Evolutionary conservation across 2,329 filamentous ascomycete species (phyloP), one percentile per base, ranked within the genome.

Genomic region (Cytospora paraplurivora): DNA sequence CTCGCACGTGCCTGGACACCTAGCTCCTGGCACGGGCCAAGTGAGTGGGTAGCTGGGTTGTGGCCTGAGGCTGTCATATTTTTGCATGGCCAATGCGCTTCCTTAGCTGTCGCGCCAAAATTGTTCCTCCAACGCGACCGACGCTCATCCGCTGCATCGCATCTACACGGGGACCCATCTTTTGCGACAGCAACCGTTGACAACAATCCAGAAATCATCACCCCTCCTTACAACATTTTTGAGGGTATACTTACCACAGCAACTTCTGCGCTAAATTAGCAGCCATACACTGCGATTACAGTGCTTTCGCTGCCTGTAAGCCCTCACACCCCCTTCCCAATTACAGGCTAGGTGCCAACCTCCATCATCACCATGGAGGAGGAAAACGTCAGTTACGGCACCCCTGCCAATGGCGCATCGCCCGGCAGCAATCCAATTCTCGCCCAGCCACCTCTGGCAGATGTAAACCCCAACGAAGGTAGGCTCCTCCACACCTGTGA

Each of bases 341-440:
- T 50, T 37, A 38, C 57, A 52, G 58, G 56, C 50, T 64, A 62
- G 49, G 63, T 64, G 64, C 59, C 69, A 69, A 70, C 67, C 53
- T 62, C 64, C 66, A 65, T 69, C 66, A 67, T 70, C 72, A 77
- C 73, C 60, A 88, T 88, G 86, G 86, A 88, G 66, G 85, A 85
- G 67, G 78, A 80, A 68, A 79, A 81, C 66, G 76, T 80, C 70
- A 83, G 76, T 68, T 86, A 84, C 70, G 85, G 80, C 74, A 87
- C 85, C 67, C 82, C 85, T 56, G 79, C 77, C 68, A 83, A 82
- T 71, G 82, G 78, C 70, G 80, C 79, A 68, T 86, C 85, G 54
- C 85, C 85, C 47, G 78, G 79, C 66, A 82, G 79, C 72, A 87
- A 86, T 71, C 79, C 82, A 15, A 81, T 83, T 53, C 76, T 85